Evolutionary conservation across 1,139 yeast species (phyloP), one percentile per base, ranked within the genome.

Genomic region (Yamadazyma triangularis): DNA sequence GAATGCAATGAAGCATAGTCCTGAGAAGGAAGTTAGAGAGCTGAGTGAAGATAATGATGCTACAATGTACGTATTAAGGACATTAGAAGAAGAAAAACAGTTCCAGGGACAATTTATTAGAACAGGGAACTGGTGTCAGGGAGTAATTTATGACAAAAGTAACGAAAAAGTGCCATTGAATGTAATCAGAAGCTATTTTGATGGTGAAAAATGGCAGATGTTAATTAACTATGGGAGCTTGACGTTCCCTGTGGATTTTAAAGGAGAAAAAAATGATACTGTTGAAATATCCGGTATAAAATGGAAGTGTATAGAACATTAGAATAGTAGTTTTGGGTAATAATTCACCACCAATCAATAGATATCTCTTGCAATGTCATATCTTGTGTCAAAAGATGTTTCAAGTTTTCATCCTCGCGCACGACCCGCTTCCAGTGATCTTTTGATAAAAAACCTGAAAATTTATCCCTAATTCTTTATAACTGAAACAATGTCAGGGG

Each of bases 71-170:
- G 66, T 68, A 2, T 54, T 59, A 21, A 64, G 60, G 26, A 47
- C 61, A 3, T 40, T 39, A 3, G 40, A 30, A 13, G 44, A 33
- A 1, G 36, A 39, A 4, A n/a, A n/a, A n/a, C n/a, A n/a, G n/a
- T 48, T 27, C 30, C 53, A 56, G 24, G 84, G 83, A 4, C 56
- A 74, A 29, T 48, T 70, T 15, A 56, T 76, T 12, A 52, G 63
- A 24, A 58, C 71, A 15, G 83, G 81, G 7, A 65, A 64, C 34
- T 76, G 79, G 78, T 48, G 59, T 2, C 80, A 76, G 47, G 81
- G 79, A 2, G 39, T 73, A 12, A 36, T 73, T 13, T 62, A 68
- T 50, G 62, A 69, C 35, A 60, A 60, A 29, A 26, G 39, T 2
- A 51, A 49, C 26, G 33, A 33, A 16, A 33, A 38, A 9, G 36